Base-by-base conservation (phyloP, 1,139 yeast species). In the Wickerhamomyces sp. region DNA sequence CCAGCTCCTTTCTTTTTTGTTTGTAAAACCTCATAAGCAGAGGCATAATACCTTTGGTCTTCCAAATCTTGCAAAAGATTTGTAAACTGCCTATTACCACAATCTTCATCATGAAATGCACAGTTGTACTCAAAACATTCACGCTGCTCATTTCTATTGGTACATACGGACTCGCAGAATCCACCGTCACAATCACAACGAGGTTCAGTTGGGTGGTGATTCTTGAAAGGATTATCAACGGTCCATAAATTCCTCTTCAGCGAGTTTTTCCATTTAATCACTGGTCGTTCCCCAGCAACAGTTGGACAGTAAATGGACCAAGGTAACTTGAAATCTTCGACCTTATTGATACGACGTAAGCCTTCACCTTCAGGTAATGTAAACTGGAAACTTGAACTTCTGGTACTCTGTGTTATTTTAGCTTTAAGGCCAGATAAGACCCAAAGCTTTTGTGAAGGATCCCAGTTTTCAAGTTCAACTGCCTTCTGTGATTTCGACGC, bases 81-180 rank as follows among this genome's bases (percentile, higher is more conserved):
- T 19, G 57, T 55, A 31, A 66, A 49, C 12, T 56, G 57, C 14
- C 69, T 46, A 35, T 66, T 66, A 5, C 67, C 67, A 42, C 70
- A 66, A 33, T 61, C 57, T 3, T 37, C 36, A 3, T 43, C 36
- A 2, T 61, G 61, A 27, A 57, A 49, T 1, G 60, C 57, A 43
- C 70, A 66, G 34, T 51, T 55, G 3, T 32, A 23, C 2, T 51
- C 32, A 25, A 57, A 58, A 35, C 71, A 66, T 41, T 66, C 71
- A 26, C 48, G 49, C 30, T 58, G 61, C 5, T 58, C 43, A 6
- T 53, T 37, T 18, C 45, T 33, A 27, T 54, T 54, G 23, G 54
- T 41, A 41, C 71, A 65, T 15, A 45, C 41, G 4, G 57, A 59
- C 6, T 49, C 68, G 41, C 71, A 66, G 4, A 33, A 11, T 1